phyloP scores from a whole-genome alignment of 345 rosid genomes.

The Cochlearia excelsa region DNA sequence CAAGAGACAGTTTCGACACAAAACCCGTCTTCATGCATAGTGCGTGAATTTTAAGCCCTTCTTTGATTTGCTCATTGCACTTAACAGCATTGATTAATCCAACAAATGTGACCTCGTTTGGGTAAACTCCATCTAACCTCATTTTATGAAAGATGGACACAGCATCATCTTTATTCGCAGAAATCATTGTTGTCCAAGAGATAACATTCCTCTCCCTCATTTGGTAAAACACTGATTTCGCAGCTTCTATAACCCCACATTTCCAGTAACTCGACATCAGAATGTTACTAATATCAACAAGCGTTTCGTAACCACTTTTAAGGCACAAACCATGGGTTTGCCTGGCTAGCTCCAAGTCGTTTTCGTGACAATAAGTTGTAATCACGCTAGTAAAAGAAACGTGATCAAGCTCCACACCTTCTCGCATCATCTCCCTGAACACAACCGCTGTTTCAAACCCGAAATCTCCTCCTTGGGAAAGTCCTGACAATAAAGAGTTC shows the following conservation, averaged over 20 bases:
- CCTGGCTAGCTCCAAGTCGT: conserved; percentile 57
- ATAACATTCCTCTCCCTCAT: conserved; percentile 70
- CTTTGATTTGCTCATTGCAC: conserved; percentile 38
- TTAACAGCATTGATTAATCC: conserved; percentile 59
- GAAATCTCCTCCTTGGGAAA: conserved; percentile 54
- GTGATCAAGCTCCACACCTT: conserved; percentile 70
- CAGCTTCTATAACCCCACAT: conserved; percentile 55
- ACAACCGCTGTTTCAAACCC: conserved; percentile 54
- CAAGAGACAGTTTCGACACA: conserved; percentile 49
- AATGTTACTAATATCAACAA: conserved; percentile 61
- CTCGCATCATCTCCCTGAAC: conserved; percentile 58
- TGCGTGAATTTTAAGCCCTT: conserved; percentile 64
- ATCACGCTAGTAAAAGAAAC: conserved; percentile 74
- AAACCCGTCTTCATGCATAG: conserved; percentile 54
- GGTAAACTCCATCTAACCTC: conserved; percentile 64
- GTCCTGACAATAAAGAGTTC: conserved; percentile 85
- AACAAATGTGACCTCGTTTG: conserved; percentile 77
- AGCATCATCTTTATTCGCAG: conserved; percentile 51
- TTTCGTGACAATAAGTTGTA: conserved; percentile 72
- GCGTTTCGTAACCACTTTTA: conserved; percentile 60
- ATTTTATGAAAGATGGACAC: conserved; percentile 55
- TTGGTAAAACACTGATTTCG: conserved; percentile 48
- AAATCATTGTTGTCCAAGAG: conserved; percentile 86
- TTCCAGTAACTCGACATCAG: conserved; percentile 72
- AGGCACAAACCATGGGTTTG: conserved; percentile 74